A percentile compares a stretch with the other conserved stretches of the same genome.
Evolutionary conservation across 2,329 filamentous ascomycete species (phyloP).

Genomic region (Sodiomyces alkalinus): DNA sequence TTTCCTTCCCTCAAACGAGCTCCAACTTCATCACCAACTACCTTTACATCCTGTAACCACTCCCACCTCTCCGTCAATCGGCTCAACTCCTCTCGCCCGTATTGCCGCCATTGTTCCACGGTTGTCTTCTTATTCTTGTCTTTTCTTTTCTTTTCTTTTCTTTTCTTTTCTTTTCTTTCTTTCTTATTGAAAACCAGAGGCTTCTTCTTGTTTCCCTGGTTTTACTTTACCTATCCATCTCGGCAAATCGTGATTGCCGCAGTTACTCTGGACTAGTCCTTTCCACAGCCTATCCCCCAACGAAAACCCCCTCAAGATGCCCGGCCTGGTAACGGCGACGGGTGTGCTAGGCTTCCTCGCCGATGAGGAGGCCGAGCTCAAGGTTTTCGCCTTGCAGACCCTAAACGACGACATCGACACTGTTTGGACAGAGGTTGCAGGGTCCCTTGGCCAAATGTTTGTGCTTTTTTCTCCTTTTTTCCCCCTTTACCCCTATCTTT

Average conservation of each 20-base stretch:
- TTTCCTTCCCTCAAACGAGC: neutral
- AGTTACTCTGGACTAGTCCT: too few species aligned
- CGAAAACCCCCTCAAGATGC: slow-evolving; percentile 46
- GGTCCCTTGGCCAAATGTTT: slow-evolving; percentile 84
- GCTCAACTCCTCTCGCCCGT: too few species aligned
- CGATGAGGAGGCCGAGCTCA: slow-evolving; percentile 87
- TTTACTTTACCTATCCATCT: too few species aligned
- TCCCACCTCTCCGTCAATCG: too few species aligned
- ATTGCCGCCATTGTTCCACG: too few species aligned
- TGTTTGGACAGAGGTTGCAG: slow-evolving; percentile 94
- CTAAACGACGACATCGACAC: slow-evolving; percentile 95
- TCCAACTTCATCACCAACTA: neutral
- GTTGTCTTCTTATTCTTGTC: too few species aligned
- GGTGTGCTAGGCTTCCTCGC: slow-evolving; percentile 90
- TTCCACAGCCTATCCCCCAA: slow-evolving; percentile 3
- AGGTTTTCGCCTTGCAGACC: slow-evolving; percentile 86
- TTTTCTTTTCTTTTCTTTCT: too few species aligned
- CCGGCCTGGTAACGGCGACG: slow-evolving; percentile 83
- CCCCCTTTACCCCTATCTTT: neutral
- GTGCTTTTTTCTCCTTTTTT: slow-evolving; percentile 6
- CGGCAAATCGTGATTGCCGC: too few species aligned
- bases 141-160: too few species aligned
- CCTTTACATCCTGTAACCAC: neutral
- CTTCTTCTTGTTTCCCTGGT: neutral
- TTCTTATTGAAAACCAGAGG: neutral